Evolutionary conservation across 768 basidiomycete genomes (phyloP), one percentile per base, ranked within the genome.

Genomic region (Pisolithus microcarpus): DNA sequence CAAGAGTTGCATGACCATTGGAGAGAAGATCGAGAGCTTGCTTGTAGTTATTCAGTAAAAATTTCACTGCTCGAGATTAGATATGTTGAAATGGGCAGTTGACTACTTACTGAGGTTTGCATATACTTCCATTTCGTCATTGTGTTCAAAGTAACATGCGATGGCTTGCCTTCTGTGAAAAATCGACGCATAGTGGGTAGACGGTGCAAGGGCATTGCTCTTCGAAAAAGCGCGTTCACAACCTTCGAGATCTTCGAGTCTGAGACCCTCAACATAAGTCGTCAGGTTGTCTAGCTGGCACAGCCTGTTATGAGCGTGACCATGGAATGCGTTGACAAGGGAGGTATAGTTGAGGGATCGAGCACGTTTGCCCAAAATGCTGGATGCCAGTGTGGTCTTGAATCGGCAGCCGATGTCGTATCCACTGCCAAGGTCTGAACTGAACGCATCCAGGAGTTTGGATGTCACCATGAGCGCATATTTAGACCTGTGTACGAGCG

Each of bases 321-420:
- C 60, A 54, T 61, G 61, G 44, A 63, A 64, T 2, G 56, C 43
- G 34, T 52, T 44, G 13, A 63, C 51, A 5, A 57, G 50, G 4
- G 30, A 58, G 0, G 26, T 51, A 18, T 51, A 44, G 23, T 37
- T 43, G 34, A 42, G 40, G 3, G 21, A 21, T 5, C 21, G 19
- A 24, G 40, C 40, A 42, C 5, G 10, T 5, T 42, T 38, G 7
- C 54, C 42, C 15, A 61, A 47, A 5, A 48, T 34, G 43, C 58
- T 60, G 1, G 43, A 51, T 3, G 34, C 31, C 16, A 63, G 21
- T 0, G 60, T 62, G 1, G 52, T 46, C n/a, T 50, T 46, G 50
- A 63, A 60, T 2, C 45, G 15, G 23, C 63, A 62, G 0, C 61
- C 53, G 7, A 64, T 64, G 24, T 64, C 57, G 50, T 60, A 60